Conservation (phyloP, 2,329 filamentous ascomycete genomes). For the Botrytis cinerea region DNA sequence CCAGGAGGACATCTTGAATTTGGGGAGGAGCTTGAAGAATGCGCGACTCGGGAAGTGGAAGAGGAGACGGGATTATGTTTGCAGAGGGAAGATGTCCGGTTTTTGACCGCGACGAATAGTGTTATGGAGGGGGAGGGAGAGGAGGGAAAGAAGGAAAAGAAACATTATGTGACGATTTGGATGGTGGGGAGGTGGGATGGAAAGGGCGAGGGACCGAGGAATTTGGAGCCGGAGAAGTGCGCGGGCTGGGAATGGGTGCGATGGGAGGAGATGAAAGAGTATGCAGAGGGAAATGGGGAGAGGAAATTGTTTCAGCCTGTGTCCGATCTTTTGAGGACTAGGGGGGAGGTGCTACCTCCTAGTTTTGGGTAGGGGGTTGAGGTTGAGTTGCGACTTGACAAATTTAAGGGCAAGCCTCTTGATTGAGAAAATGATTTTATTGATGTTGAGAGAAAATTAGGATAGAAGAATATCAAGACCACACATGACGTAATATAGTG, state of each 20-base stretch:
- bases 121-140: constrained; percentile 54
- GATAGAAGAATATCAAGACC: neutral
- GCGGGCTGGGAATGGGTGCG: constrained; percentile 54
- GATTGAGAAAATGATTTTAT: too few relatives aligned
- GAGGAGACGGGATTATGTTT: constrained; percentile 71
- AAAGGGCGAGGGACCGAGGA: constrained; percentile 53
- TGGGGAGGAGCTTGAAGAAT: constrained; percentile 61
- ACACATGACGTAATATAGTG: neutral
- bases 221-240: constrained; percentile 53
- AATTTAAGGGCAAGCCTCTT: neutral
- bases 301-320: constrained; percentile 1
- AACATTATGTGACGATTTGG: constrained; percentile 77
- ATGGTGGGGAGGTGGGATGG: constrained; percentile 56
- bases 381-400: neutral
- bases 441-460: neutral
- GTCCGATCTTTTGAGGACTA: neutral
- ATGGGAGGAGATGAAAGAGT: constrained; percentile 50
- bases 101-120: constrained; percentile 67
- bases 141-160: constrained; percentile 39
- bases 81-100: constrained; percentile 46
- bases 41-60: constrained; percentile 65
- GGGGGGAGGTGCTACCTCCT: neutral
- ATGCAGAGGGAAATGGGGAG: constrained; percentile 34
- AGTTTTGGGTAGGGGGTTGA: neutral
- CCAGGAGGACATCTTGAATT: constrained; percentile 77